Evolutionary conservation across 108 stramenopile genomes (phyloP), one percentile per base, ranked within the genome.

Genomic region (Fragilariopsis cylindrus): DNA sequence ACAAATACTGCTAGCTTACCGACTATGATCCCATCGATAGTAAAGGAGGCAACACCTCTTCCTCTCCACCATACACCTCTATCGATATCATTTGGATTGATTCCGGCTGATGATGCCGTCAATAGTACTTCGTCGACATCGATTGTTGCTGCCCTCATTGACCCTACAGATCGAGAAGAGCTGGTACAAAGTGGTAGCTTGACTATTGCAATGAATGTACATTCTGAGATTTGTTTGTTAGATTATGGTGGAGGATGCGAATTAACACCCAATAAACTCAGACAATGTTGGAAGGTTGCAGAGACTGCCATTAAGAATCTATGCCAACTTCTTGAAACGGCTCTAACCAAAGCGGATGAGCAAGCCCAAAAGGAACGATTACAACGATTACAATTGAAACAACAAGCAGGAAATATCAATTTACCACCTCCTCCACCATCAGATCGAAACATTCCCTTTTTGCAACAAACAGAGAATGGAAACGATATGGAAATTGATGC

Each of bases 41-140:
- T 94, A 50, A 90, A 91, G 63, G 97, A 98, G 75, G 89, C 96
- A 11, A 84, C 91, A 21, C 96, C 97, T 16, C 82, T 98, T 50
- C 94, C 97, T 11, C 73, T 98, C 72, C 97, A 98, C 79, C 97
- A 98, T 76, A 90, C 94, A 39, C 97, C 97, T 19, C 78, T 96
- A 7, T 90, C 92, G 45, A 81, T 96, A 46, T 90, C 94, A 2
- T 98, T 97, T 84, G 96, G 91, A 3, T 72, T 96, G 40, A 87
- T 96, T 72, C 85, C 91, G n/a, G 86, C 89, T 43, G 81, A 80
- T 16, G 82, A 81, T 68, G 73, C 67, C 49, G 78, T 77, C 21
- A 46, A 53, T 13, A 50, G 40, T 7, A 68, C 78, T 0, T 82
- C 87, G 3, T 73, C 84, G 49, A 84, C 79, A 5, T 70, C 85